Evolutionary conservation across 495 filamentous ascomycete genomes (phyloP).

Genomic region (Cercophora samala): DNA sequence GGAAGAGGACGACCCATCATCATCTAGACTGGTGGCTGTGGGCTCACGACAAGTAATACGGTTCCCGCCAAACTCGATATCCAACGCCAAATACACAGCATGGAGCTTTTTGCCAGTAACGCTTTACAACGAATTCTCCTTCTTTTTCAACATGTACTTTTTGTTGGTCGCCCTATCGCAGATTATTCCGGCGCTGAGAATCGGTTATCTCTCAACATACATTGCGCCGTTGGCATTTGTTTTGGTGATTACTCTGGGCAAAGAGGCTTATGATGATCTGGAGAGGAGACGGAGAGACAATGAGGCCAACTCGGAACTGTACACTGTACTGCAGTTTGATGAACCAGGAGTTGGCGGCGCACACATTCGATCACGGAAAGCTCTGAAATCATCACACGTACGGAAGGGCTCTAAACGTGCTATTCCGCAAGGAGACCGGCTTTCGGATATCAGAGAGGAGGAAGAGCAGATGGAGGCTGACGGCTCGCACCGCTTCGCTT

Average conservation of each 20-base stretch:
- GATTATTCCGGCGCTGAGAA: conserved; percentile 79
- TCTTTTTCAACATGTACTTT: conserved; percentile 99
- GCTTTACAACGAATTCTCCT: conserved; percentile 97
- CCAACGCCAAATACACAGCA: conserved; percentile 97
- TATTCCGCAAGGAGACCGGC: conserved; percentile 40
- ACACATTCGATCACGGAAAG: conserved; percentile 32
- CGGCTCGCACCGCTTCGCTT: conserved; percentile 33
- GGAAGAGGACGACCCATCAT: conserved; percentile 53
- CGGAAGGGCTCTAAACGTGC: conserved; percentile 32
- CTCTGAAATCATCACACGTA: conserved; percentile 36
- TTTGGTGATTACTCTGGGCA: conserved; percentile 83
- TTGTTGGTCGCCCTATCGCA: conserved; percentile 92
- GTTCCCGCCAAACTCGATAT: conserved; percentile 83
- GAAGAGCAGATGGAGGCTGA: conserved; percentile 50
- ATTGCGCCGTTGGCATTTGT: conserved; percentile 91
- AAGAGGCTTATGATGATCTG: conserved; percentile 95
- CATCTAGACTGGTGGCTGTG: conserved; percentile 51
- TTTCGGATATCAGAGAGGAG: conserved; percentile 53
- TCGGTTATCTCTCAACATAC: conserved; percentile 94
- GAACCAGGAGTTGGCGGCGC: conserved; percentile 36
- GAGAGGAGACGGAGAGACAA: conserved; percentile 77
- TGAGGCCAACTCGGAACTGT: conserved; percentile 91
- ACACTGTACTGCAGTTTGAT: conserved; percentile 71
- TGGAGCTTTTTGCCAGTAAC: conserved; percentile 92
- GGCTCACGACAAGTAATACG: conserved; percentile 49